phyloP scores from a whole-genome alignment of 768 basidiomycete species.

The Royoungia palumana region DNA sequence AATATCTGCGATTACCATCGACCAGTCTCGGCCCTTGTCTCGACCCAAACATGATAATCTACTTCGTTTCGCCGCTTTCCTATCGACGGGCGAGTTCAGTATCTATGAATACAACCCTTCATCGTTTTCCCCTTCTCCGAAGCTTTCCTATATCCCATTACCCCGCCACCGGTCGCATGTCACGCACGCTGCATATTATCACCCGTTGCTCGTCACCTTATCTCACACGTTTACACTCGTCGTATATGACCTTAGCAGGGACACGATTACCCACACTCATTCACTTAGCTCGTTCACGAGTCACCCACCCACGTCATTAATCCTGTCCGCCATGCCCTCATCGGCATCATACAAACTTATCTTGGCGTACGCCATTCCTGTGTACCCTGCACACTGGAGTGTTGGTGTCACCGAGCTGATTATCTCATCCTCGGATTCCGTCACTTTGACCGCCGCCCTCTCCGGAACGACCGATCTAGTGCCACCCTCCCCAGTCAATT shows the following conservation, averaged over 20 bases:
- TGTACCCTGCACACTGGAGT: slow-evolving; percentile 81
- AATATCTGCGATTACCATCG: slow-evolving; percentile 67
- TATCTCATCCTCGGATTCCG: slow-evolving; percentile 40
- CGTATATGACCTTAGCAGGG: slow-evolving; percentile 64
- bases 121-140: slow-evolving; percentile 38
- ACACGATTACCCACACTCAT: slow-evolving; percentile 53
- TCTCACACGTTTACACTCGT: slow-evolving; percentile 65
- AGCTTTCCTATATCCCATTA: slow-evolving; percentile 47
- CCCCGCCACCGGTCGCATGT: slow-evolving; percentile 44
- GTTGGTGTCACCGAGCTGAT: slow-evolving; percentile 74
- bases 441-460: slow-evolving; percentile 4
- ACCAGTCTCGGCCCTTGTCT: slow-evolving; percentile 62
- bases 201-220: slow-evolving; percentile 72
- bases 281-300: slow-evolving; percentile 75
- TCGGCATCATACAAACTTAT: slow-evolving; percentile 65
- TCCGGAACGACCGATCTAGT: slow-evolving; percentile 9
- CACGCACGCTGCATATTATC: slow-evolving; percentile 69
- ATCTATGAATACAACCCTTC: slow-evolving; percentile 54
- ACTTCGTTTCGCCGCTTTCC: slow-evolving; percentile 53
- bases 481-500: slow-evolving; percentile 26
- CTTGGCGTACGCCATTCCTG: slow-evolving; percentile 69
- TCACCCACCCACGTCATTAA: slow-evolving; percentile 74
- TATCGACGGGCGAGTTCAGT: slow-evolving; percentile 67
- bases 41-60: slow-evolving; percentile 28
- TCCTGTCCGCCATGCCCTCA: slow-evolving; percentile 60